phyloP scores from a whole-genome alignment of 345 rosid genomes.

The Streptanthus diversifolius region DNA sequence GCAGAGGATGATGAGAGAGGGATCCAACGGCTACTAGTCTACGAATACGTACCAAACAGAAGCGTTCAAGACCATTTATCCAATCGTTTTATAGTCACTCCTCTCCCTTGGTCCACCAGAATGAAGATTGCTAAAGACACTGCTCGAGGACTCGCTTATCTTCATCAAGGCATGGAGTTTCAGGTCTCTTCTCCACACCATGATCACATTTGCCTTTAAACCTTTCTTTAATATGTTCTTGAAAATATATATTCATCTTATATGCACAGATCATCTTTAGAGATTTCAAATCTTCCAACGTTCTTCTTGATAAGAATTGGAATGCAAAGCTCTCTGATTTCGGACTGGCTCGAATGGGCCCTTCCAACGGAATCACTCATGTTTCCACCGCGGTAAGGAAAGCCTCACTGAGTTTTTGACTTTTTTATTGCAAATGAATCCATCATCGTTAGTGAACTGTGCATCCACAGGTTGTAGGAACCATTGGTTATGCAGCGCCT shows the following conservation, averaged over 20 bases:
- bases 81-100: constrained; percentile 53
- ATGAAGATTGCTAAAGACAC: constrained; percentile 81
- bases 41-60: constrained; percentile 84
- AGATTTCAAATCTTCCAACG: constrained; percentile 95
- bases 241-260: neutral
- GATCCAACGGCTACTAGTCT: constrained; percentile 78
- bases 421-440: neutral
- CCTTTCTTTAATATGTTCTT: neutral
- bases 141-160: constrained; percentile 81
- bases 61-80: constrained; percentile 92
- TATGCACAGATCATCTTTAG: constrained; percentile 77
- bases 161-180: constrained; percentile 94
- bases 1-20: constrained; percentile 98
- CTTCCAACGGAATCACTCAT: constrained; percentile 81
- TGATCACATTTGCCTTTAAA: neutral
- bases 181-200: constrained; percentile 49
- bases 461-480: constrained; percentile 69
- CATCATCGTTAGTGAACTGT: neutral
- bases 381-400: constrained; percentile 77
- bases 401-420: neutral
- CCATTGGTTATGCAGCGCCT: constrained; percentile 95
- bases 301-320: constrained; percentile 88
- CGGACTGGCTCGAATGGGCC: constrained; percentile 95
- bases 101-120: constrained; percentile 78
- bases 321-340: constrained; percentile 91